Base-by-base conservation (phyloP, 169 alveolate species). In the Plasmodium falciparum region DNA sequence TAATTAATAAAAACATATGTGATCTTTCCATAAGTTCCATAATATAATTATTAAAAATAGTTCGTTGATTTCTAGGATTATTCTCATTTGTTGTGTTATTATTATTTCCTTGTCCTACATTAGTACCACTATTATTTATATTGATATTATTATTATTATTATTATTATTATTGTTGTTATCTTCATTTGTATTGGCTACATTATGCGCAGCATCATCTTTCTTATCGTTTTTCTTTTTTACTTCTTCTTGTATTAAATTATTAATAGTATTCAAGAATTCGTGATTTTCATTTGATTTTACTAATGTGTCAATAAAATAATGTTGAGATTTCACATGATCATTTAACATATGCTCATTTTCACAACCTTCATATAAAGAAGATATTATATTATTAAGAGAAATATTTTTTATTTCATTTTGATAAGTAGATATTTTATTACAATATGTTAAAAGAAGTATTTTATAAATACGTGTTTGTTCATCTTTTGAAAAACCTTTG, bases 241-340 rank as follows among this genome's bases (percentile, higher is more conserved):
- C 76, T 5, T 67, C 20, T 17, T 54, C 33, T 24, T 80, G 59
- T n/a, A 76, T 63, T 39, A 39, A 39, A 5, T 39, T 39, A 39
- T 39, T 39, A 56, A 56, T 11, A 59, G 54, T 80, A 67, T 80
- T 80, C 39, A 80, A 58, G 45, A 80, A 80, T 17, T 56, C 90
- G 20, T 80, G 61, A 15, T 56, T 66, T 26, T 80, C 90, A 80
- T 80, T 80, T 33, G 90, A 67, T 54, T 80, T 80, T 56, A 80
- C 58, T 80, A 80, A 69, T n/a, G 90, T 69, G 47, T 80, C 90
- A 26, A 80, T 67, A 47, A 69, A 80, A 80, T 24, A 33, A 69
- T 80, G 90, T 39, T 80, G 90, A 24, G 90, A 80, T 17, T 70
- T 5, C 17, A 80, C 78, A 80, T 80, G 76, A n/a, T 80, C 90